A percentile compares a stretch with the other conserved stretches of the same genome.
phyloP scores from a whole-genome alignment of 805 yeast species.

The Yarrowia deformans region DNA sequence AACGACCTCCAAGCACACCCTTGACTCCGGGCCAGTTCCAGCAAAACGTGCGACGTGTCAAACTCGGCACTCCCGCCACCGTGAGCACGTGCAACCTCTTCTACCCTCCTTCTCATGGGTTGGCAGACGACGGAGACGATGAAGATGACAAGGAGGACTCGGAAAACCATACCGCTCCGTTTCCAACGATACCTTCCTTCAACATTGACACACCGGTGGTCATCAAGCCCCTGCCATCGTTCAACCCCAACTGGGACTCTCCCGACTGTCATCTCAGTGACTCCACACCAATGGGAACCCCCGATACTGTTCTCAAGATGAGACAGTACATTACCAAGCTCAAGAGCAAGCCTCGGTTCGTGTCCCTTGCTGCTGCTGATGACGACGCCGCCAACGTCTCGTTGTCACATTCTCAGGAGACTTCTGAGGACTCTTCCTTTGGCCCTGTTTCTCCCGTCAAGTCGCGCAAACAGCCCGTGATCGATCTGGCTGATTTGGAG shows the following conservation, averaged over 20 bases:
- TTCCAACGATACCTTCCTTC: conserved; percentile 19
- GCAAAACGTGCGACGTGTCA: conserved; percentile 31
- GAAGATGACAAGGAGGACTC: conserved; percentile 12
- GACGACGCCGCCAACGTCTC: conserved; percentile 11
- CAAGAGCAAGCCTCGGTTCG: conserved; percentile 29
- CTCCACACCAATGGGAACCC: conserved; percentile 35
- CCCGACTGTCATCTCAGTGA: conserved; percentile 33
- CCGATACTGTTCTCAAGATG: conserved; percentile 31
- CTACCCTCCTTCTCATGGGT: conserved; percentile 27
- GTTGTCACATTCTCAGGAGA: not conserved
- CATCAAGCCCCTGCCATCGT: conserved; percentile 7
- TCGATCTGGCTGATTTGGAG: conserved; percentile 14
- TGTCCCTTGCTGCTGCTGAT: conserved; percentile 1
- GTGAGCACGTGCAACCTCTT: conserved; percentile 22
- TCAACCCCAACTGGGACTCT: conserved; percentile 36
- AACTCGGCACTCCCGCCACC: conserved; percentile 33
- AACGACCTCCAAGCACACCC: conserved; percentile 30
- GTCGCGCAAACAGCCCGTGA: not conserved
- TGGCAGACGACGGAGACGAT: conserved; percentile 33
- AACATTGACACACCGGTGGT: conserved; percentile 22
- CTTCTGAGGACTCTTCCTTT: not conserved
- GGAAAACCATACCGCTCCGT: conserved; percentile 25
- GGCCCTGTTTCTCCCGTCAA: conserved; percentile 18
- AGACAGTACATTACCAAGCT: conserved; percentile 26
- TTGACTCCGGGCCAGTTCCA: conserved; percentile 28